These are phyloP conservation scores for Austroboletus eburneus DNA, from an alignment of 768 basidiomycete genomes.

Conservation along the genomic window DNA sequence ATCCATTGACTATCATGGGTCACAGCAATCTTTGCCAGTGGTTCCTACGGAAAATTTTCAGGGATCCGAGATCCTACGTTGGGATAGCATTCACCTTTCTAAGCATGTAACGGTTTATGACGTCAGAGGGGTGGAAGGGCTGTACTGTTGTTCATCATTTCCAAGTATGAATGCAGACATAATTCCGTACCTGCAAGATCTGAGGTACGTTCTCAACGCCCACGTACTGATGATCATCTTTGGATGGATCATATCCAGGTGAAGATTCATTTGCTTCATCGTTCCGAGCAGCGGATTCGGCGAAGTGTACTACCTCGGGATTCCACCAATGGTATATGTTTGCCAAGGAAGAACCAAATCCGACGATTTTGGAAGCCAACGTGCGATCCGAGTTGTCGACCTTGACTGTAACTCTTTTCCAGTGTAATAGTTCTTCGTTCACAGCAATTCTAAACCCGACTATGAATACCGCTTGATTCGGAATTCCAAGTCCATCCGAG, in stretches of 20 bases:
- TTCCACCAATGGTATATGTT: background rate
- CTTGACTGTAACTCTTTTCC: constrained; percentile 1
- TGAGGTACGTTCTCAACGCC: too few relatives aligned
- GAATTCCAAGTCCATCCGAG: background rate
- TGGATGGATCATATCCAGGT: background rate
- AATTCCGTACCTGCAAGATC: too few relatives aligned
- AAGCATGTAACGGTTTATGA: background rate
- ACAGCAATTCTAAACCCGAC: constrained; percentile 6
- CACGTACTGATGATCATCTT: background rate
- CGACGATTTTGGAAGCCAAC: background rate
- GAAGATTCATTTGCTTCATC: background rate
- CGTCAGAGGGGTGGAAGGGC: too few relatives aligned
- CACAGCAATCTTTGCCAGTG: background rate
- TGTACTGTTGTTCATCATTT: too few relatives aligned
- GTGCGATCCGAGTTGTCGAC: background rate
- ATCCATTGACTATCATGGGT: constrained; percentile 1
- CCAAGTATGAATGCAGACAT: too few relatives aligned
- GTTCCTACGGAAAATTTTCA: background rate
- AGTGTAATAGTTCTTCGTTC: background rate
- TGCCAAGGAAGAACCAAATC: background rate
- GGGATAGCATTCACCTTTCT: background rate
- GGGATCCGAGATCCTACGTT: too few relatives aligned
- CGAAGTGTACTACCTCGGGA: background rate
- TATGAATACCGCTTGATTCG: too few relatives aligned
- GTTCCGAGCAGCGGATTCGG: background rate